Base-by-base conservation (phyloP, 805 yeast genomes). In the Pichia pseudocactophila region DNA sequence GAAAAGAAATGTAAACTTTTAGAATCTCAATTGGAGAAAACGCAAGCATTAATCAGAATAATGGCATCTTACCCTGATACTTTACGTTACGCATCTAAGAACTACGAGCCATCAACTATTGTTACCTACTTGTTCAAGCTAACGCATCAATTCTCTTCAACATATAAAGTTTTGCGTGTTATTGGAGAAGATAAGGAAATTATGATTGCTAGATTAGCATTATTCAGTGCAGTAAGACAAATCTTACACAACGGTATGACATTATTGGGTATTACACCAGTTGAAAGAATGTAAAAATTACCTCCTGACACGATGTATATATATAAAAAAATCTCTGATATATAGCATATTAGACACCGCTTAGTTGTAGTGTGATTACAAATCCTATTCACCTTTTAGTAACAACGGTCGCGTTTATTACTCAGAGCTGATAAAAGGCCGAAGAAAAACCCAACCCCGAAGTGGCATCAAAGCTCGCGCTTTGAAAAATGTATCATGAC, bases 281-380 rank as follows among this genome's bases (percentile, higher is more conserved):
- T 92, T 48, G 96, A 90, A 56, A 82, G 97, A 76, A 90, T 90
- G 97, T 90, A 71, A 66, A n/a, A n/a, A n/a, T n/a, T n/a, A n/a
- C n/a, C n/a, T n/a, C n/a, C n/a, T n/a, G n/a, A n/a, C n/a, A n/a
- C n/a, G n/a, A n/a, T n/a, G n/a, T n/a, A n/a, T n/a, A n/a, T n/a
- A n/a, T n/a, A n/a, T n/a, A n/a, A n/a, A n/a, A n/a, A n/a, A n/a
- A n/a, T n/a, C n/a, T n/a, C n/a, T n/a, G n/a, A n/a, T n/a, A n/a
- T n/a, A n/a, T n/a, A n/a, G n/a, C n/a, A n/a, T n/a, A n/a, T n/a
- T n/a, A n/a, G n/a, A n/a, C n/a, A n/a, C n/a, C n/a, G n/a, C n/a
- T n/a, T n/a, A n/a, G n/a, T n/a, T n/a, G n/a, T n/a, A n/a, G n/a
- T n/a, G n/a, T 22, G 25, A 22, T 22, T 22, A 22, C 25, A 22